Conservation (phyloP, 2,329 filamentous ascomycete genomes). For the Pestalotiopsis sp. region DNA sequence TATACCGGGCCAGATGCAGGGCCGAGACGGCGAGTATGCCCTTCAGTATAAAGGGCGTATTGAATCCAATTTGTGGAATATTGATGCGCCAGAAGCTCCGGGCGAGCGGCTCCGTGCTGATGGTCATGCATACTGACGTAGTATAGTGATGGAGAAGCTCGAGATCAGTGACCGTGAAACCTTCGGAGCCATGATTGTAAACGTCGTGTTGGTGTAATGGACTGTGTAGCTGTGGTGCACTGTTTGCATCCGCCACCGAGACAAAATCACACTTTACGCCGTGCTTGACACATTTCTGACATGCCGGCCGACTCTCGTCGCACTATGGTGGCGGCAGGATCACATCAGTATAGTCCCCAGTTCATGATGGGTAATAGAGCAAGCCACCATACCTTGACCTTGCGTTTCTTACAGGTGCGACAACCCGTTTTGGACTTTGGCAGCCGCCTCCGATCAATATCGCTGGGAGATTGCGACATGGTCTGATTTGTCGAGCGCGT, state of each 20-base stretch:
- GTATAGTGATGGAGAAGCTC: slow-evolving; percentile 43
- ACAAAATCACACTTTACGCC: slow-evolving; percentile 7
- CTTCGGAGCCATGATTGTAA: background rate
- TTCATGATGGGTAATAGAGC: background rate
- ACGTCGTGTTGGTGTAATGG: background rate
- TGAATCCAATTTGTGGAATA: slow-evolving; percentile 39
- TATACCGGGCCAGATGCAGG: slow-evolving; percentile 37
- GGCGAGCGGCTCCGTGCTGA: slow-evolving; percentile 33
- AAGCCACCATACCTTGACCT: background rate
- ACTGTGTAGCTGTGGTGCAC: background rate
- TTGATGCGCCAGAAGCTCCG: slow-evolving; percentile 39
- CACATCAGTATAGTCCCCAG: background rate
- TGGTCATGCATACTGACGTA: slow-evolving; percentile 37
- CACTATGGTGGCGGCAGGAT: background rate
- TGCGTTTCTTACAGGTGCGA: slow-evolving; percentile 5
- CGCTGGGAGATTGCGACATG: background rate
- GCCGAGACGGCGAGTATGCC: slow-evolving; percentile 39
- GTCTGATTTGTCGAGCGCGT: background rate
- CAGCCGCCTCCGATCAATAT: background rate
- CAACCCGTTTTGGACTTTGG: slow-evolving; percentile 10
- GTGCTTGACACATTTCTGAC: slow-evolving; percentile 5
- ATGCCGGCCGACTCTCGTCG: background rate
- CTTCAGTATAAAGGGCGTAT: slow-evolving; percentile 37
- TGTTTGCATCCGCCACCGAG: background rate
- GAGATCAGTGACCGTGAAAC: slow-evolving; percentile 27